A percentile compares a stretch with the other conserved stretches of the same genome.
Conservation (phyloP, 495 filamentous ascomycete genomes). For the Penicillium maclennaniae region DNA sequence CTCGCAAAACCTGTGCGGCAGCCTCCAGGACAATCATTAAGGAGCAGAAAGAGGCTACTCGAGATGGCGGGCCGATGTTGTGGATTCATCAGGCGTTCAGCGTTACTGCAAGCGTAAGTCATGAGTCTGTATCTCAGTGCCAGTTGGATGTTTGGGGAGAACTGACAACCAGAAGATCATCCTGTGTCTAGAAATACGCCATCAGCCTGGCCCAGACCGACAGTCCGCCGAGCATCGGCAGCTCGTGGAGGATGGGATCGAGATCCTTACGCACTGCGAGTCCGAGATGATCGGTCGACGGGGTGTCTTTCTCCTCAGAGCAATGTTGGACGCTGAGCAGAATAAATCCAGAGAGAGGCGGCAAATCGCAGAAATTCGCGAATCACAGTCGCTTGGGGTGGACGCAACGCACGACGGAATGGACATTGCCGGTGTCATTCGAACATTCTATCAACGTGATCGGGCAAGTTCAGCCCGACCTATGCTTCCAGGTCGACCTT, state of each 20-base stretch:
- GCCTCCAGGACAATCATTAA: constrained; percentile 41
- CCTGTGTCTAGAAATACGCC: constrained; percentile 39
- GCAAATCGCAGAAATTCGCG: not conserved
- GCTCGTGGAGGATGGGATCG: constrained; percentile 30
- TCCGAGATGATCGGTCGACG: constrained; percentile 34
- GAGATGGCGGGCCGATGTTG: constrained; percentile 33
- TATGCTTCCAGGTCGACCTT: not conserved
- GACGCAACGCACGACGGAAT: not conserved
- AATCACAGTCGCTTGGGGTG: not conserved
- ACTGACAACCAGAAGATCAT: constrained; percentile 25
- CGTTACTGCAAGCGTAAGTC: constrained; percentile 26
- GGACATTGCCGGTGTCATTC: constrained; percentile 15
- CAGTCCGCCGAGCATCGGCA: constrained; percentile 33
- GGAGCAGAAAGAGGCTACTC: constrained; percentile 27
- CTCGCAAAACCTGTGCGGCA: constrained; percentile 34
- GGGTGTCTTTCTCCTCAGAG: constrained; percentile 25
- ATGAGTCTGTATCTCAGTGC: not conserved
- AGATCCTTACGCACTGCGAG: constrained; percentile 22
- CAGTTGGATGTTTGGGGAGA: not conserved
- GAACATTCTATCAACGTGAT: constrained; percentile 19
- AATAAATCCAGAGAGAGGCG: not conserved
- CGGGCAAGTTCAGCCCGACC: not conserved
- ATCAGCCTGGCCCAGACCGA: constrained; percentile 26
- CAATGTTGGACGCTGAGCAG: constrained; percentile 21
- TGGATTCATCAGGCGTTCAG: constrained; percentile 40